A percentile compares a stretch with the other conserved stretches of the same genome.
Evolutionary conservation across 2,329 filamentous ascomycete genomes (phyloP).

Genomic region (Periconia digitata): DNA sequence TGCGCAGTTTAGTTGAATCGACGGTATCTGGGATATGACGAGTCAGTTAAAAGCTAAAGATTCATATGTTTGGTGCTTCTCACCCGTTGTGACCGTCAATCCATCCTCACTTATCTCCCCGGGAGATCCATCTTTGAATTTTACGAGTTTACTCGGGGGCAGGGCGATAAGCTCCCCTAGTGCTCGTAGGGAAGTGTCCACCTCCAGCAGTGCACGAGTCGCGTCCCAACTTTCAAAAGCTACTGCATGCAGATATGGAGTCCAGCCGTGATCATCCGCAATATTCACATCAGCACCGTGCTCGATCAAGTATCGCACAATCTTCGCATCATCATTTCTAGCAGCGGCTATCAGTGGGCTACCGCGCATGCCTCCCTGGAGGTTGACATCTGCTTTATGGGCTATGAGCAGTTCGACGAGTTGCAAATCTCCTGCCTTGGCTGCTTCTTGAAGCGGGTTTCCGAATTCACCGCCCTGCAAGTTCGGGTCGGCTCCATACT

Average conservation of each 20-base stretch:
- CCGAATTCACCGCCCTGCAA: not conserved
- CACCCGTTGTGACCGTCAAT: not conserved
- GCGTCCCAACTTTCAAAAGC: not conserved
- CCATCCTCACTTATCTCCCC: not conserved
- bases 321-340: not conserved
- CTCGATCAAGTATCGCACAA: constrained; percentile 1
- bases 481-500: constrained; percentile 1
- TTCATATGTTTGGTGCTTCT: not conserved
- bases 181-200: not conserved
- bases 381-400: constrained; percentile 1
- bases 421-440: not conserved
- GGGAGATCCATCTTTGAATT: not conserved
- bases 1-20: not conserved
- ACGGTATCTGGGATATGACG: not conserved
- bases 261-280: not conserved
- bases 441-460: constrained; percentile 1
- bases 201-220: not conserved
- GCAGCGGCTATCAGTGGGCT: not conserved
- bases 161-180: not conserved
- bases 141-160: not conserved
- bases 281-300: constrained; percentile 2
- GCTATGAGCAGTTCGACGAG: constrained; percentile 2
- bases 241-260: not conserved
- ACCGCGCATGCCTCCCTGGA: not conserved
- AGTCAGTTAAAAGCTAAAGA: not conserved